These are phyloP conservation scores for Collybia nuda DNA, from an alignment of 768 basidiomycete genomes.

Conservation along the genomic window DNA sequence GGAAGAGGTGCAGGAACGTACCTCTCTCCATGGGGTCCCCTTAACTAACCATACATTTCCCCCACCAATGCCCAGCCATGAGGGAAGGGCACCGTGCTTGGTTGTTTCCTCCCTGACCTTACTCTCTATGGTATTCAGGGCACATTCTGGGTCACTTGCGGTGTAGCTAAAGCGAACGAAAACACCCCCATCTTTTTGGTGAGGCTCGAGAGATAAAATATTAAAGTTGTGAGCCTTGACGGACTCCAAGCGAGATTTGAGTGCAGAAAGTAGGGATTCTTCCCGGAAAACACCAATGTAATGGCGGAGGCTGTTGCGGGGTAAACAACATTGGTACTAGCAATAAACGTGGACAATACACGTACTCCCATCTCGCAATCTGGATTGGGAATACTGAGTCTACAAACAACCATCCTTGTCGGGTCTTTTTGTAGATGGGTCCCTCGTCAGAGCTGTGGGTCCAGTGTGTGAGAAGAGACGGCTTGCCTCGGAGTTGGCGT, in stretches of 20 bases:
- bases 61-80: slow-evolving; percentile 54
- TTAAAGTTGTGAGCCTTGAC: slow-evolving; percentile 59
- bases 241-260: slow-evolving; percentile 47
- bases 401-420: slow-evolving; percentile 57
- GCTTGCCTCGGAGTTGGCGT: too few relatives aligned
- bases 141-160: slow-evolving; percentile 32
- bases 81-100: slow-evolving; percentile 56
- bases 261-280: slow-evolving; percentile 50
- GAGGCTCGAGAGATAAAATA: slow-evolving; percentile 62
- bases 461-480: too few relatives aligned
- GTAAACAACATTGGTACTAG: slow-evolving; percentile 5
- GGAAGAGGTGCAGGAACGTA: slow-evolving; percentile 23
- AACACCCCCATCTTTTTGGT: slow-evolving; percentile 82
- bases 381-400: slow-evolving; percentile 80
- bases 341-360: slow-evolving; percentile 9
- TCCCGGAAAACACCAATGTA: slow-evolving; percentile 61
- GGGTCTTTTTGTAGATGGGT: background rate
- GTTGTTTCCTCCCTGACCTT: slow-evolving; percentile 42
- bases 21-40: slow-evolving; percentile 83
- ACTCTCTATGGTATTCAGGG: slow-evolving; percentile 47
- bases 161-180: slow-evolving; percentile 74
- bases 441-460: too few relatives aligned
- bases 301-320: slow-evolving; percentile 52
- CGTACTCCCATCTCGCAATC: slow-evolving; percentile 73
- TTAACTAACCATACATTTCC: slow-evolving; percentile 71